phyloP scores from a whole-genome alignment of 1,284 basidiomycete genomes.

The Volvariella surrecta region DNA sequence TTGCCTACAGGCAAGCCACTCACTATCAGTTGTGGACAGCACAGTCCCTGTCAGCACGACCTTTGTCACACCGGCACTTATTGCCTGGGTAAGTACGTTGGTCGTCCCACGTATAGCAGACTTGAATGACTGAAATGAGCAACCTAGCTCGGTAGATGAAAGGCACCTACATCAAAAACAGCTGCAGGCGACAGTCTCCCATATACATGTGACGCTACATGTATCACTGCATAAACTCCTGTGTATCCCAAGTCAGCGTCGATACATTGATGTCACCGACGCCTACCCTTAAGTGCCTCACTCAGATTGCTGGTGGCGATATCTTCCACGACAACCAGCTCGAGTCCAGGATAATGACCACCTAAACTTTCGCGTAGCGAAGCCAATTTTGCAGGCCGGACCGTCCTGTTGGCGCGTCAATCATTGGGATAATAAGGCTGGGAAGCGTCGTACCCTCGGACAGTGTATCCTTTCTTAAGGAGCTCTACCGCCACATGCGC shows the following conservation, averaged over 20 bases:
- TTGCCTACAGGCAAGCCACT: too few relatives aligned
- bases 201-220: constrained; percentile 6
- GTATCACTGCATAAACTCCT: constrained; percentile 7
- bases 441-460: too few relatives aligned
- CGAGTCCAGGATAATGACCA: constrained; percentile 15
- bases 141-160: neutral
- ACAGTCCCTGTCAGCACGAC: too few relatives aligned
- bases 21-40: too few relatives aligned
- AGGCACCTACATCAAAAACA: constrained; percentile 3
- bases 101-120: constrained; percentile 7
- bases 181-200: constrained; percentile 4
- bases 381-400: too few relatives aligned
- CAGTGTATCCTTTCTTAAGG: too few relatives aligned
- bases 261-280: too few relatives aligned
- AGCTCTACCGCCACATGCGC: too few relatives aligned
- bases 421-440: too few relatives aligned
- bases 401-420: too few relatives aligned
- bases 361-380: constrained; percentile 9
- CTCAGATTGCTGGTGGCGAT: constrained; percentile 20
- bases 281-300: constrained; percentile 19
- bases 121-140: constrained; percentile 1
- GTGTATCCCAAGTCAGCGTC: too few relatives aligned
- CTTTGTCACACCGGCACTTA: too few relatives aligned
- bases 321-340: constrained; percentile 22
- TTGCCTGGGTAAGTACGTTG: constrained; percentile 3